A percentile compares a stretch with the other conserved stretches of the same genome.
Evolutionary conservation across 2,329 filamentous ascomycete genomes (phyloP).

Genomic region (Aspergillus unguis): DNA sequence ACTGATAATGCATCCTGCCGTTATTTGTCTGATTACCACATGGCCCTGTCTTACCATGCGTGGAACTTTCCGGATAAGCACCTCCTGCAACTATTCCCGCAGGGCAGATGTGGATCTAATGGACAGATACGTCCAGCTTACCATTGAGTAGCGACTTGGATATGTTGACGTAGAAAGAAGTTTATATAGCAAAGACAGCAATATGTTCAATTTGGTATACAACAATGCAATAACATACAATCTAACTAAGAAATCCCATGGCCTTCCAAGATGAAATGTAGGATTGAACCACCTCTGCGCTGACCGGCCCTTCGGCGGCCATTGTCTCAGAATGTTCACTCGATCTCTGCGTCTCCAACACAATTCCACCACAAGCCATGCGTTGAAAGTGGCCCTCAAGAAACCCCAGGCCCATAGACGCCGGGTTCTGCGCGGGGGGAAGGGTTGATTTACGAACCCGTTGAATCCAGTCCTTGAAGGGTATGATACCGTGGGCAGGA

Average conservation of each 20-base stretch:
- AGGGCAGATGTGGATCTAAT: too few relatives aligned
- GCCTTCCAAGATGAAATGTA: not conserved
- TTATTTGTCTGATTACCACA: too few relatives aligned
- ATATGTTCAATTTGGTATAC: too few relatives aligned
- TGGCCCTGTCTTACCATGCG: too few relatives aligned
- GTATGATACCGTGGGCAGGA: conserved; percentile 28
- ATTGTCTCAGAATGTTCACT: conserved; percentile 42
- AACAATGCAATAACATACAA: too few relatives aligned
- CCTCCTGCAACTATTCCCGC: too few relatives aligned
- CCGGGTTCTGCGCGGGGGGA: conserved; percentile 28
- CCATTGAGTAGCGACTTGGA: too few relatives aligned
- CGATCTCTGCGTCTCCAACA: conserved; percentile 43
- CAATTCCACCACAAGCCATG: conserved; percentile 47
- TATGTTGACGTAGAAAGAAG: too few relatives aligned
- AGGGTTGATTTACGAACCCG: conserved; percentile 27
- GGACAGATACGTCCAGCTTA: too few relatives aligned
- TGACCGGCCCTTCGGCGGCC: conserved; percentile 40
- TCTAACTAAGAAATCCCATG: not conserved
- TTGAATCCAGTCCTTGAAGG: conserved; percentile 41
- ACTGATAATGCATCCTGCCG: too few relatives aligned
- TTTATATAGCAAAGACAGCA: too few relatives aligned
- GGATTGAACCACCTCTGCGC: not conserved
- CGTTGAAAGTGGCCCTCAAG: conserved; percentile 31
- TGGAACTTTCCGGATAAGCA: too few relatives aligned
- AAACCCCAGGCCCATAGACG: conserved; percentile 28